Evolutionary conservation across 1,284 basidiomycete species (phyloP).

Genomic region (Ceratobasidium sp.): DNA sequence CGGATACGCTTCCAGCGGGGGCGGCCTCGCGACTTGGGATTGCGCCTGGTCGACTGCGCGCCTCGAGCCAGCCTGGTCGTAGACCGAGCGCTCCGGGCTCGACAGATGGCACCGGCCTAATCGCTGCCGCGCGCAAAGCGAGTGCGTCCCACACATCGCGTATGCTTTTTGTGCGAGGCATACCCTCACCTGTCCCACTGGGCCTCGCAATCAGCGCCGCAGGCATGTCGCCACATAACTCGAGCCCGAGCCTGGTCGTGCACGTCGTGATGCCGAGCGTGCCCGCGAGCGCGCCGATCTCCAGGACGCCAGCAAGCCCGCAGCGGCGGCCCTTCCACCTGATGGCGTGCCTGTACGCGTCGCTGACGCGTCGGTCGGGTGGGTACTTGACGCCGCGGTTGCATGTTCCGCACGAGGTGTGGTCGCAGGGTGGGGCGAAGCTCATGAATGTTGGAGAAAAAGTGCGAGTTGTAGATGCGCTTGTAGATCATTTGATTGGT

Average conservation of each 20-base stretch:
- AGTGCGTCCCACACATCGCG: constrained; percentile 26
- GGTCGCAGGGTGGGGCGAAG: constrained; percentile 88
- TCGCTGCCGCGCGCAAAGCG: constrained; percentile 16
- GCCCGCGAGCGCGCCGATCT: constrained; percentile 26
- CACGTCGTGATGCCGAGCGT: constrained; percentile 10
- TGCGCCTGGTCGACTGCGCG: constrained; percentile 60
- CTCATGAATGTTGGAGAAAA: constrained; percentile 82
- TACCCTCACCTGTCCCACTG: constrained; percentile 25
- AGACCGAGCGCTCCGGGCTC: constrained; percentile 66
- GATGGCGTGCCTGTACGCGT: constrained; percentile 78
- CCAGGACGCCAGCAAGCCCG: constrained; percentile 49
- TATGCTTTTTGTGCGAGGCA: constrained; percentile 25
- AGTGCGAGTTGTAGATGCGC: constrained; percentile 79
- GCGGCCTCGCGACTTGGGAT: constrained; percentile 51
- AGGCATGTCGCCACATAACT: not conserved
- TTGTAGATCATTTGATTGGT: constrained; percentile 77
- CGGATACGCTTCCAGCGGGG: constrained; percentile 57
- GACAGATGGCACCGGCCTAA: not conserved
- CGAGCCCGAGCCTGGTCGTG: constrained; percentile 32
- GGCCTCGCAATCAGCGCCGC: constrained; percentile 10
- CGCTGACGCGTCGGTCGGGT: constrained; percentile 82
- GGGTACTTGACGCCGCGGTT: constrained; percentile 87
- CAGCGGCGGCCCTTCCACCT: constrained; percentile 88
- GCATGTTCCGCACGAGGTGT: constrained; percentile 87
- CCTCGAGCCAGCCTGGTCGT: constrained; percentile 47